These are phyloP conservation scores for Erythrobasidium yunnanense DNA, from an alignment of 768 basidiomycete genomes.

Conservation along the genomic window DNA sequence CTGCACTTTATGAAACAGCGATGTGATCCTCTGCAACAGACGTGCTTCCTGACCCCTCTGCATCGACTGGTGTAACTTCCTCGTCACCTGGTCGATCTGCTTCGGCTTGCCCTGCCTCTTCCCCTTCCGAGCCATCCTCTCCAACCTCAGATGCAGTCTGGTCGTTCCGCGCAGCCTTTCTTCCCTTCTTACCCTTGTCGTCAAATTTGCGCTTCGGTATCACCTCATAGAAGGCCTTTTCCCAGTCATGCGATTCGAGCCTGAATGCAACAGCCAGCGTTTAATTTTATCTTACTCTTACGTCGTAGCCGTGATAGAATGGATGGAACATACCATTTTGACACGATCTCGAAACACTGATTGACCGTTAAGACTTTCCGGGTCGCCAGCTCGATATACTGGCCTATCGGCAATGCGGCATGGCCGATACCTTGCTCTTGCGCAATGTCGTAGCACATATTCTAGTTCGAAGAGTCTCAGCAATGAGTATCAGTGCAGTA, in stretches of 20 bases:
- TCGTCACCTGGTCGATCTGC: too few species aligned
- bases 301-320: too few species aligned
- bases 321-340: constrained; percentile 84
- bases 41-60: too few species aligned
- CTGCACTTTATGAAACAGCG: too few species aligned
- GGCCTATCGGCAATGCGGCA: constrained; percentile 88
- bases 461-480: constrained; percentile 46
- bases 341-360: constrained; percentile 69
- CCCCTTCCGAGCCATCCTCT: too few species aligned
- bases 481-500: not conserved
- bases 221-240: constrained; percentile 70
- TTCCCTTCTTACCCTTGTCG: constrained; percentile 30
- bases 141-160: too few species aligned
- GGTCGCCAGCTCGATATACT: constrained; percentile 71
- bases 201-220: constrained; percentile 86
- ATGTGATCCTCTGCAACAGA: too few species aligned
- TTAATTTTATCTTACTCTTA: too few species aligned
- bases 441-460: constrained; percentile 80
- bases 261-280: not conserved
- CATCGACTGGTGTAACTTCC: too few species aligned
- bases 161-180: not conserved
- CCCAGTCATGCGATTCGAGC: constrained; percentile 52
- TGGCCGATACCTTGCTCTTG: constrained; percentile 60
- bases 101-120: too few species aligned
- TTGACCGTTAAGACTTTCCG: constrained; percentile 96